These are phyloP conservation scores for Agaricus blazei DNA, from an alignment of 768 basidiomycete genomes.

Conservation along the genomic window DNA sequence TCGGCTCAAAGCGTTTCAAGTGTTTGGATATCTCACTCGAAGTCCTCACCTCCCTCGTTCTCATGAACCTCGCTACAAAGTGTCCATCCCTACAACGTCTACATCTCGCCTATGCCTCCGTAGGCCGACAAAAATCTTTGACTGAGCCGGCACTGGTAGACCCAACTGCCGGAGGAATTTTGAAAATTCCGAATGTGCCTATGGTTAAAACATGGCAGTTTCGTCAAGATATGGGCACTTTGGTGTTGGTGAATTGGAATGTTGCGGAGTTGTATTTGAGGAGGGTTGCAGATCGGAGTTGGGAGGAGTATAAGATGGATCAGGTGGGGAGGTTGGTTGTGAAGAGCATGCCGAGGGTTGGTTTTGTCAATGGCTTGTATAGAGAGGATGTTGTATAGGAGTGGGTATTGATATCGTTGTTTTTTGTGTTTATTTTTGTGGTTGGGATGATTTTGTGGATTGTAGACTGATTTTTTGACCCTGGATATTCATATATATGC, in stretches of 20 bases:
- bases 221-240: conserved; percentile 5
- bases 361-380: conserved; percentile 9
- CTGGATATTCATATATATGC: too few relatives aligned
- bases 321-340: conserved; percentile 6
- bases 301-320: conserved; percentile 3
- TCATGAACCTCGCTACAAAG: conserved; percentile 6
- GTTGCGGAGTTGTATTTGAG: background rate
- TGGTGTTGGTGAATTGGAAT: background rate
- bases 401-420: background rate
- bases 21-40: conserved; percentile 3
- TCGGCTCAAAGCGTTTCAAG: conserved; percentile 1
- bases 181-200: conserved; percentile 8
- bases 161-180: conserved; percentile 4
- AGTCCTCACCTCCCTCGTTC: conserved; percentile 6
- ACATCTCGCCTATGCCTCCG: background rate
- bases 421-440: background rate
- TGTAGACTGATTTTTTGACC: too few relatives aligned
- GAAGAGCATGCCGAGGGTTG: conserved; percentile 6
- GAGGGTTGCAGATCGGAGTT: conserved; percentile 2
- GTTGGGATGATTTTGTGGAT: too few relatives aligned
- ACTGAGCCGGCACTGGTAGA: conserved; percentile 4
- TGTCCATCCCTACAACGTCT: background rate
- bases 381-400: background rate
- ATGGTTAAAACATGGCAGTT: conserved; percentile 9
- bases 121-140: conserved; percentile 4